Base-by-base conservation (phyloP, 1,284 basidiomycete species). In the Trametes pubescens region DNA sequence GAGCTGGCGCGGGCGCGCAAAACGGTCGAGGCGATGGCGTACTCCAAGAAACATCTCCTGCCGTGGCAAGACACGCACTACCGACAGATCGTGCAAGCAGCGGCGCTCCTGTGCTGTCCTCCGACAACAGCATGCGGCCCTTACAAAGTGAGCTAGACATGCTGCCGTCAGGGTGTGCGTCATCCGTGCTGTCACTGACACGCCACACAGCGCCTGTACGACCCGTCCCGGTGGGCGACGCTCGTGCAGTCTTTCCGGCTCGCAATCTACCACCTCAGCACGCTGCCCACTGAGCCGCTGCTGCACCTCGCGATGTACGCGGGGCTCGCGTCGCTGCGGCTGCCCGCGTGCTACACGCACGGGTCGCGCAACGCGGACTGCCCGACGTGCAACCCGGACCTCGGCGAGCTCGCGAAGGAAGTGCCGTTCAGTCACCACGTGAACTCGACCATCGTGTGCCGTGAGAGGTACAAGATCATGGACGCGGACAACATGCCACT, bases 381-480 rank as follows among this genome's bases (percentile, higher is more conserved):
- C 75, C 97, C 97, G 0, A 90, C 94, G 4, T 99, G 97, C 77
- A 92, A 94, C 68, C 75, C 85, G 2, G 87, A 90, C 14, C 82
- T 99, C 18, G 89, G 90, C 22, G 81, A 85, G 58, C 84, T 99
- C 7, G 95, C 92, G 5, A 82, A 85, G 61, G 93, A 96, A 69
- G 94, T 98, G 0, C 97, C 98, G 0, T 91, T 89, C 77, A 94
- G 92, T 67, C 96, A 99, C 78, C 96, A 98, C 75, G 89, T 91
- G 54, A 98, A 97, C 74, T 98, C 95, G 51, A 96, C 94, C 0
- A 93, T 99, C 61, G 96, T 99, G 13, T 99, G 98, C 75, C 80
- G 88, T 48, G 85, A 98, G 69, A 94, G 85, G 61, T 96, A 97
- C 26, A 91, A 90, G 75, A 94, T 99, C 64, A 98, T 99, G 91